phyloP scores from a whole-genome alignment of 2,329 filamentous ascomycete species.

The Aspergillus novoparasiticus region DNA sequence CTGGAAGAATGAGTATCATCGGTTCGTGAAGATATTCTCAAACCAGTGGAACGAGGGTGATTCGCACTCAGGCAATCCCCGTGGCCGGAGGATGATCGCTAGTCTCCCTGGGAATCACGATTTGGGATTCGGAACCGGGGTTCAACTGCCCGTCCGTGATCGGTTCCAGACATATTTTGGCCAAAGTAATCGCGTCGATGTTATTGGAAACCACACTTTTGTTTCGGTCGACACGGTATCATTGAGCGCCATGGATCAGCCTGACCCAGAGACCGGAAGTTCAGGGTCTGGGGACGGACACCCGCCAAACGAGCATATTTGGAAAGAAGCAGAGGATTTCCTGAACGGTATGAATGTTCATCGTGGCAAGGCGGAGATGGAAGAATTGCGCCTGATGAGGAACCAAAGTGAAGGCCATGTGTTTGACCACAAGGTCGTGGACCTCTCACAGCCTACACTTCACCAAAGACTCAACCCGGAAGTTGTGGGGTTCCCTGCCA shows the following conservation, averaged over 20 bases:
- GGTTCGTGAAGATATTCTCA: constrained; percentile 86
- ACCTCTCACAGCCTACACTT: constrained; percentile 51
- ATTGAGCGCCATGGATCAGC: constrained; percentile 71
- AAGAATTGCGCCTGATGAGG: constrained; percentile 67
- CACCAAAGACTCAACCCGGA: constrained; percentile 23
- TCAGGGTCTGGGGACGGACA: constrained; percentile 48
- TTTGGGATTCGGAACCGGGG: constrained; percentile 82
- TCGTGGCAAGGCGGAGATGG: constrained; percentile 69
- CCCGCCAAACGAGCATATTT: constrained; percentile 64
- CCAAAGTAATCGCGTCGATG: constrained; percentile 84
- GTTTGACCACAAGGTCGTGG: constrained; percentile 63
- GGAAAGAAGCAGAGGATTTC: constrained; percentile 75
- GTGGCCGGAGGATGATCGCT: constrained; percentile 76
- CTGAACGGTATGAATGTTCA: constrained; percentile 65
- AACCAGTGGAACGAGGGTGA: constrained; percentile 65
- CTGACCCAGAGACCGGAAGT: constrained; percentile 51
- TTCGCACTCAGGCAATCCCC: constrained; percentile 58
- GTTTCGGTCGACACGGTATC: constrained; percentile 90
- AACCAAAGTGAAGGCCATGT: constrained; percentile 60
- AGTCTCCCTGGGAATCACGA: constrained; percentile 95
- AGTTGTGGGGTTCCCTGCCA: constrained; percentile 72
- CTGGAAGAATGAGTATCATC: constrained; percentile 83
- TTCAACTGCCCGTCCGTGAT: constrained; percentile 77
- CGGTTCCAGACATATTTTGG: constrained; percentile 89
- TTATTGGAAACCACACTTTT: constrained; percentile 93